Conservation (phyloP, 192 early-diverging fungal species). For the Linderina pennispora region DNA sequence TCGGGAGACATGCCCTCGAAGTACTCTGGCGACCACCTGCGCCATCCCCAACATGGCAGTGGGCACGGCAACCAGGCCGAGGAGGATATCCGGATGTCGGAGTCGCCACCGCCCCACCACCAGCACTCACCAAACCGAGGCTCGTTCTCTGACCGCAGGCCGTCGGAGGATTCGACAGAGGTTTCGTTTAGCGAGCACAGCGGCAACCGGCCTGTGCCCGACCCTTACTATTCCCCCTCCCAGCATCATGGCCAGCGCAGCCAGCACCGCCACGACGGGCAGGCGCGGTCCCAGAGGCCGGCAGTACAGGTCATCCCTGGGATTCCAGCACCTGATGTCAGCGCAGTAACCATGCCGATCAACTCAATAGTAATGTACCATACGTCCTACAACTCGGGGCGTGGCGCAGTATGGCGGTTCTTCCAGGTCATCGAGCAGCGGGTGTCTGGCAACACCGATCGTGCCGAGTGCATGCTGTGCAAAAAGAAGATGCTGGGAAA, state of each 20-base stretch:
- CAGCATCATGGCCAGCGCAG: neutral
- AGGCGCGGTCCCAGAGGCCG: neutral
- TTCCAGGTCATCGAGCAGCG: slow-evolving; percentile 40
- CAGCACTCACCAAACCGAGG: slow-evolving; percentile 3
- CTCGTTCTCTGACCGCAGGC: too few relatives aligned
- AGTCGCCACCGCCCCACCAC: slow-evolving; percentile 24
- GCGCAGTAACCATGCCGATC: slow-evolving; percentile 34
- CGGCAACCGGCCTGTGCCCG: neutral
- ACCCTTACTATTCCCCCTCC: too few relatives aligned
- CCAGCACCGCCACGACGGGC: neutral
- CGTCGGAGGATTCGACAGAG: neutral
- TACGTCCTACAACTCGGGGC: slow-evolving; percentile 38
- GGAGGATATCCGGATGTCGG: slow-evolving; percentile 44
- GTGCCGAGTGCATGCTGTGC: slow-evolving; percentile 45
- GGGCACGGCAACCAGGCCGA: slow-evolving; percentile 16
- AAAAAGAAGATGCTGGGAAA: slow-evolving; percentile 48
- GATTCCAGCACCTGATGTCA: slow-evolving; percentile 4
- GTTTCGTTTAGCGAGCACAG: neutral
- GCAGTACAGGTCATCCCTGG: too few relatives aligned
- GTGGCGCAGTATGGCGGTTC: slow-evolving; percentile 46
- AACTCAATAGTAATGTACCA: slow-evolving; percentile 39
- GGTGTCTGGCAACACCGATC: slow-evolving; percentile 47
- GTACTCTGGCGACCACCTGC: too few relatives aligned
- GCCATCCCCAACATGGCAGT: too few relatives aligned
- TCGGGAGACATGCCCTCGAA: too few relatives aligned